These are phyloP conservation scores for Paecilomyces sp. DNA, from an alignment of 2,329 filamentous ascomycete genomes.

Conservation along the genomic window DNA sequence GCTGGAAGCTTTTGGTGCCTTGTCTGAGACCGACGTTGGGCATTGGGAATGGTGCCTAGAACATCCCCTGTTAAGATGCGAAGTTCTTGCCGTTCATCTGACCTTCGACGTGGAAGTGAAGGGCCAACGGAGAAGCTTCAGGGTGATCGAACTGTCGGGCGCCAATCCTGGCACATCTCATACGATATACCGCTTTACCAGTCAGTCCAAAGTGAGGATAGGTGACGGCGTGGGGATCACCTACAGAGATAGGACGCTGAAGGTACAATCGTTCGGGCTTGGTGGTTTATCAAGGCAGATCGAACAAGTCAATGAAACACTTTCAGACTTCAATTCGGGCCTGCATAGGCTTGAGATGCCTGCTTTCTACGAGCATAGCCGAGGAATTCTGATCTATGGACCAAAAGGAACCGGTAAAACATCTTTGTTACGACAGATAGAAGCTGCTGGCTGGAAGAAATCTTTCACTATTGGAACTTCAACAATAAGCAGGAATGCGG, in stretches of 20 bases:
- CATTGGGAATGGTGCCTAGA: slow-evolving; percentile 46
- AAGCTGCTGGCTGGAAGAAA: slow-evolving; percentile 61
- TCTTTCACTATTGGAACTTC: slow-evolving; percentile 46
- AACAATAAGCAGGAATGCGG: slow-evolving; percentile 25
- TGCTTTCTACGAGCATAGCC: slow-evolving; percentile 36
- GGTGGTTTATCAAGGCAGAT: slow-evolving; percentile 63
- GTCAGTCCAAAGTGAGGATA: slow-evolving; percentile 24
- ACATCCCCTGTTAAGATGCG: slow-evolving; percentile 46
- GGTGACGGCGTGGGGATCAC: slow-evolving; percentile 16
- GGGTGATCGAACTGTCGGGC: slow-evolving; percentile 49
- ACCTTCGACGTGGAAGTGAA: slow-evolving; percentile 57
- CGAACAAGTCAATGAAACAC: slow-evolving; percentile 57
- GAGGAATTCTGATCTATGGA: slow-evolving; percentile 69
- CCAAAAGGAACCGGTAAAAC: slow-evolving; percentile 80
- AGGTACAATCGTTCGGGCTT: slow-evolving; percentile 44
- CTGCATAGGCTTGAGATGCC: slow-evolving; percentile 27
- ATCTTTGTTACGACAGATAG: slow-evolving; percentile 61
- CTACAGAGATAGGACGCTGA: slow-evolving; percentile 8
- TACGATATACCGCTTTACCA: slow-evolving; percentile 30
- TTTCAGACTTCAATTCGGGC: slow-evolving; percentile 47
- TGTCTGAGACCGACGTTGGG: slow-evolving; percentile 27
- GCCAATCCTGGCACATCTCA: slow-evolving; percentile 29
- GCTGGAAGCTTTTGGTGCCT: slow-evolving; percentile 25
- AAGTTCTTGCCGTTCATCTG: slow-evolving; percentile 64
- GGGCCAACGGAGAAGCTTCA: slow-evolving; percentile 55